Percentiles rank a stretch among this genome's conserved stretches.
These are phyloP conservation scores for Candida krabiensis DNA, from an alignment of 805 yeast species.

Conservation along the genomic window DNA sequence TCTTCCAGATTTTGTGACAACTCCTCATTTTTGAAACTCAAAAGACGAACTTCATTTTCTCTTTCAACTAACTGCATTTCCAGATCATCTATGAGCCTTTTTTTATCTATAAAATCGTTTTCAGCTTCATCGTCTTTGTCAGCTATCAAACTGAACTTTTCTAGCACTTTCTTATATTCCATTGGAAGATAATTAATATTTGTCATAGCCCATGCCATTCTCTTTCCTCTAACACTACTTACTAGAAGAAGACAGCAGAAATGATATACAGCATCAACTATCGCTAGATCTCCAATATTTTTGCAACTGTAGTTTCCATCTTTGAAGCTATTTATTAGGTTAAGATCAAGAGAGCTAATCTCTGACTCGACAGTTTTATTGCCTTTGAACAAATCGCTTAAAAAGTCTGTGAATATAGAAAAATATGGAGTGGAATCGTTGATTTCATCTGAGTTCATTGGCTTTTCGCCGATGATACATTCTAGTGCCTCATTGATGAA, in stretches of 20 bases:
- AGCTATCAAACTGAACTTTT: slow-evolving; percentile 22
- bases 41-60: slow-evolving; percentile 8
- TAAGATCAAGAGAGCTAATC: slow-evolving; percentile 11
- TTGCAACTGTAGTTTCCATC: slow-evolving; percentile 1
- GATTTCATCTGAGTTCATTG: slow-evolving; percentile 7
- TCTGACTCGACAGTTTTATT: slow-evolving; percentile 17
- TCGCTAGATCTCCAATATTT: slow-evolving; percentile 10
- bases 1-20: slow-evolving; percentile 6
- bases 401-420: slow-evolving; percentile 7
- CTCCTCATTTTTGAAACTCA: slow-evolving; percentile 9
- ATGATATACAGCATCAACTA: slow-evolving; percentile 23
- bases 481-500: slow-evolving; percentile 19
- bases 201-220: slow-evolving; percentile 31
- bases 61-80: slow-evolving; percentile 9
- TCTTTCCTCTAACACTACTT: slow-evolving; percentile 23
- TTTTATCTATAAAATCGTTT: slow-evolving; percentile 12
- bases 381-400: slow-evolving; percentile 13
- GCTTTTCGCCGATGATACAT: slow-evolving; percentile 21
- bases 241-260: slow-evolving; percentile 25
- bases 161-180: slow-evolving; percentile 19
- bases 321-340: slow-evolving; percentile 9
- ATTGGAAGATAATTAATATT: slow-evolving; percentile 24
- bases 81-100: slow-evolving; percentile 10
- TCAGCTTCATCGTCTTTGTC: slow-evolving; percentile 16
- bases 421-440: slow-evolving; percentile 10